Evolutionary conservation across 2,329 filamentous ascomycete species (phyloP).

Genomic region (Pseudophaeomoniella oleicola): DNA sequence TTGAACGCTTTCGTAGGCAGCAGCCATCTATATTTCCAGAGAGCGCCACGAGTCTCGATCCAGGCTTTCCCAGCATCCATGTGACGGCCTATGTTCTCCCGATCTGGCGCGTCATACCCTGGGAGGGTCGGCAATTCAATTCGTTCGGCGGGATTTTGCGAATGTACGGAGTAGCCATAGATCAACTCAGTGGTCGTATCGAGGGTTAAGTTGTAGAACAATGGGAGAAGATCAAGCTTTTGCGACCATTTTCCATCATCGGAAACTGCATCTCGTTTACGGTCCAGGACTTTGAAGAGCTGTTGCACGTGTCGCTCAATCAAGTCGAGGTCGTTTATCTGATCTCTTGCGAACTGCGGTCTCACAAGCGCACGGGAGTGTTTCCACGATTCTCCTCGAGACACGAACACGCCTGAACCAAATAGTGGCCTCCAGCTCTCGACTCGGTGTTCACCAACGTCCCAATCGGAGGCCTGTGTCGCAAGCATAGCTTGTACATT

Average conservation of each 20-base stretch:
- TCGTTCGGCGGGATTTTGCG: conserved; percentile 15
- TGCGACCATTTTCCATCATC: conserved; percentile 31
- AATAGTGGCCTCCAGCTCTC: conserved; percentile 33
- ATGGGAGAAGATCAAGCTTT: conserved; percentile 55
- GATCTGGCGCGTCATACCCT: conserved; percentile 2
- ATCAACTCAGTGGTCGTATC: conserved; percentile 81
- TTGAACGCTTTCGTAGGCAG: conserved; percentile 22
- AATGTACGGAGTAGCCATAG: conserved; percentile 59
- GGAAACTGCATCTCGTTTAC: conserved; percentile 23
- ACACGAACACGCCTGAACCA: conserved; percentile 39
- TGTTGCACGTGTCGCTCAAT: conserved; percentile 68
- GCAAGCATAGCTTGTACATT: conserved; percentile 59
- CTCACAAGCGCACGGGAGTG: conserved; percentile 63
- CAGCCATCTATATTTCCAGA: conserved; percentile 19
- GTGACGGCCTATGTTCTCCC: conserved; percentile 3
- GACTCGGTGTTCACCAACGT: conserved; percentile 62
- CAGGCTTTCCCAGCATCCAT: conserved; percentile 4
- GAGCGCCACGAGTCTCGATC: conserved; percentile 11
- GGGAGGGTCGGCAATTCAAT: not conserved
- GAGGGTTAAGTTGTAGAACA: conserved; percentile 83
- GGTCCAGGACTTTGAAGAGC: conserved; percentile 51
- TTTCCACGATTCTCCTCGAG: conserved; percentile 65
- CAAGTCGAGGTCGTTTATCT: conserved; percentile 64
- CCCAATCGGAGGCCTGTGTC: conserved; percentile 67
- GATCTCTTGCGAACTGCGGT: conserved; percentile 75